Conservation (phyloP, 371 early-diverging fungal species). For the Coemansia sp. region DNA sequence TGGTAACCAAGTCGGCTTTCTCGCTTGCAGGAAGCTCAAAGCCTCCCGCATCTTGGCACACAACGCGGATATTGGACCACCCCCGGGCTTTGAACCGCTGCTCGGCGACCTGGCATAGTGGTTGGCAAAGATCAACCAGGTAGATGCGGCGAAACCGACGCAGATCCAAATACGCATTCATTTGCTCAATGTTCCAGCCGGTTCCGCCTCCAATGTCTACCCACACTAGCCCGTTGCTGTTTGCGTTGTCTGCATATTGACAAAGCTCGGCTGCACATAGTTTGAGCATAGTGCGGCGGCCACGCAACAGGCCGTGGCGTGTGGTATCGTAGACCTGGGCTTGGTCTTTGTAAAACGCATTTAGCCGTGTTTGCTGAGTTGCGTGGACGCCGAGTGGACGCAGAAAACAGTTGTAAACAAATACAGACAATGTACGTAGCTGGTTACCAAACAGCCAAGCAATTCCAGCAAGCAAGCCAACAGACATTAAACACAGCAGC, state of each 20-base stretch:
- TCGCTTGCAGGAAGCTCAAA: constrained; percentile 63
- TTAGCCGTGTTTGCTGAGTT: constrained; percentile 50
- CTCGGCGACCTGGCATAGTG: constrained; percentile 76
- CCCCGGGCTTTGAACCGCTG: constrained; percentile 70
- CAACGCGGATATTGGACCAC: constrained; percentile 76
- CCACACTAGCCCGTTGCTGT: constrained; percentile 61
- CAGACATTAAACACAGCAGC: constrained; percentile 9
- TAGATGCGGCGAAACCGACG: constrained; percentile 74
- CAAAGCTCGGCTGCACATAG: constrained; percentile 76
- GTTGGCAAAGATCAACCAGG: constrained; percentile 81
- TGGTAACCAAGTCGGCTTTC: constrained; percentile 69
- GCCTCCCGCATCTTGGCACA: constrained; percentile 76
- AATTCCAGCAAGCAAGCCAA: not conserved
- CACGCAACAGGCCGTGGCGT: constrained; percentile 67
- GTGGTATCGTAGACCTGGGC: constrained; percentile 63
- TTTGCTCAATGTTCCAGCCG: constrained; percentile 83
- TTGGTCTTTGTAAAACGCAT: constrained; percentile 35
- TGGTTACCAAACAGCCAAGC: not conserved
- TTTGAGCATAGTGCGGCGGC: constrained; percentile 76
- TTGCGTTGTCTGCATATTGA: constrained; percentile 29
- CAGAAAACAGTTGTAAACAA: constrained; percentile 74
- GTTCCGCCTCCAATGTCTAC: constrained; percentile 86
- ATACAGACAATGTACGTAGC: constrained; percentile 32
- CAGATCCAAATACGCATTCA: constrained; percentile 73
- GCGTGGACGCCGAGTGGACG: constrained; percentile 61